Percentiles rank a stretch among this genome's conserved stretches.
Evolutionary conservation across 306 rosid species (phyloP).

Genomic region (Begonia masoniana): DNA sequence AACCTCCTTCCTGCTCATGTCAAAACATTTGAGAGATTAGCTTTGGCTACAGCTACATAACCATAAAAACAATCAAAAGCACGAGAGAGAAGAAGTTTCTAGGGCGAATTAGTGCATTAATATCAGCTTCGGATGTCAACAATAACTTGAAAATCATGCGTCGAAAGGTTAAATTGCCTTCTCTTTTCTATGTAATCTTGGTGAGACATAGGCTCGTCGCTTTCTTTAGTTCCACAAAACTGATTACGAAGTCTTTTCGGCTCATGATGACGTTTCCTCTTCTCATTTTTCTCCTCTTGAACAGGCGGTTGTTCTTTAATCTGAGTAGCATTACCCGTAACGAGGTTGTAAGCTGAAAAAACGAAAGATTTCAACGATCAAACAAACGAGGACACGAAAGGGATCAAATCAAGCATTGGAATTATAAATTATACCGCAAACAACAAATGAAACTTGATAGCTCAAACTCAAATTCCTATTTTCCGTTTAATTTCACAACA

Average conservation of each 20-base stretch:
- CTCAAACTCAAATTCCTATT: too few species aligned
- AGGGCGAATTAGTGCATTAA: too few species aligned
- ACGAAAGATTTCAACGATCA: neutral
- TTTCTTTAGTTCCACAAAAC: slow-evolving; percentile 10
- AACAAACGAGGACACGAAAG: neutral
- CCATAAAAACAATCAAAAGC: too few species aligned
- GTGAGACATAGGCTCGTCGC: slow-evolving; percentile 56
- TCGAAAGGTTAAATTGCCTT: slow-evolving; percentile 26
- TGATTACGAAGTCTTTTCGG: slow-evolving; percentile 10
- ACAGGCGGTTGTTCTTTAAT: slow-evolving; percentile 12
- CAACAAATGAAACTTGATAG: neutral
- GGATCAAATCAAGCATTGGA: neutral
- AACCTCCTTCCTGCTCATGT: slow-evolving; percentile 46
- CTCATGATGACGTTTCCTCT: slow-evolving; percentile 34
- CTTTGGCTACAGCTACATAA: too few species aligned
- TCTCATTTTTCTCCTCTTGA: slow-evolving; percentile 1
- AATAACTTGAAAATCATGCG: slow-evolving; percentile 1
- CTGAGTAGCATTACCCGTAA: slow-evolving; percentile 42
- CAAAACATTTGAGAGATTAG: neutral
- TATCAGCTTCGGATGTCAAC: neutral
- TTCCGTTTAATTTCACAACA: neutral
- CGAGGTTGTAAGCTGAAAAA: slow-evolving; percentile 58
- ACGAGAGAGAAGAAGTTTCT: too few species aligned
- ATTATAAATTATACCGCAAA: slow-evolving; percentile 1
- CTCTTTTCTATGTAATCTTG: slow-evolving; percentile 50